Base-by-base conservation (phyloP, 208 protist genomes). In the Acanthamoeba triangularis region DNA sequence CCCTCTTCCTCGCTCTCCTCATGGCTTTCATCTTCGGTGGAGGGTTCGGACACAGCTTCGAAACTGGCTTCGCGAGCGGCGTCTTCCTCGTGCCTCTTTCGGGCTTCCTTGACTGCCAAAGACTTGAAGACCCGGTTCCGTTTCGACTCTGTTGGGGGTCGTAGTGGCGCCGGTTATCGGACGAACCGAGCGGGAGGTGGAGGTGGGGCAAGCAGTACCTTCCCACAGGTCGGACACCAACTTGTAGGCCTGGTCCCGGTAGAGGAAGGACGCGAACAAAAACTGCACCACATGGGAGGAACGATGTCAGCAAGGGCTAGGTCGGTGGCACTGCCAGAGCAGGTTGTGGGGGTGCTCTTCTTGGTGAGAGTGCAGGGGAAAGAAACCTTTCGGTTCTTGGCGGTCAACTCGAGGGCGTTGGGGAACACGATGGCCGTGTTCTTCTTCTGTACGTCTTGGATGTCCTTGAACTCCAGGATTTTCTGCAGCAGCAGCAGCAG, bases 401-500 rank as follows among this genome's bases (percentile, higher is more conserved):
- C 47, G 28, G 41, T 49, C 16, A 93, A 25, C 37, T 93, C 88
- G 33, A 93, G 18, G 3, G 88, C 88, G 33, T 93, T 93, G 25
- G 88, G 88, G 76, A 93, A 93, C 35, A 93, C 88, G n/a, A 93
- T 67, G 37, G 88, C 88, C 23, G 88, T 93, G 88, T 93, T 93
- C 25, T 44, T 44, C 35, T 78, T 69, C 37, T 49, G 63, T 28
- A 93, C 76, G 52, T 93, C 63, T 35, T 61, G 61, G 10, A 78
- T 76, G 52, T 93, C 33, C 44, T 54, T 76, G 59, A 93, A 93
- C 33, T 67, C 59, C 35, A 93, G 65, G 23, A 93, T 93, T 93
- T 78, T 93, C 88, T 93, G 37, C 33, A 11, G n/a, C 20, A 44
- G 18, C 76, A 54, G 37, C 16, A 14, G 35, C 18, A 41, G 30